Conservation (phyloP, 2,329 filamentous ascomycete genomes). For the Calonectria montana region DNA sequence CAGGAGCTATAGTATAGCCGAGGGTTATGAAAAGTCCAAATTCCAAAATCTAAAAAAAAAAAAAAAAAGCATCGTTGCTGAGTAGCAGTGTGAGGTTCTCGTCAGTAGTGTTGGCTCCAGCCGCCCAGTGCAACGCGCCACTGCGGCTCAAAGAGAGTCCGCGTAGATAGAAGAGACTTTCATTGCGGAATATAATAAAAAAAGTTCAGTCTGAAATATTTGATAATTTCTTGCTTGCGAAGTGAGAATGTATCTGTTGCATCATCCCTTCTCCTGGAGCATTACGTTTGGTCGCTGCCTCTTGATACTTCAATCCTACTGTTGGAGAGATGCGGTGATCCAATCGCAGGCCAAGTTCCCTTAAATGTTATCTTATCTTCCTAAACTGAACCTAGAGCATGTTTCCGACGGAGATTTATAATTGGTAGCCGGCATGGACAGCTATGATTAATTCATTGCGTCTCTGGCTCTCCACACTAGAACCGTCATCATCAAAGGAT, state of each 20-base stretch:
- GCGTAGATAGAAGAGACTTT: conserved; percentile 1
- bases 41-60: too few species aligned
- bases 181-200: not conserved
- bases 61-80: not conserved
- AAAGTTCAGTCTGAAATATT: not conserved
- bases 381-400: not conserved
- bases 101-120: not conserved
- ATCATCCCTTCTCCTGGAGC: not conserved
- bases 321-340: not conserved
- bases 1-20: conserved; percentile 4
- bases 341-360: not conserved
- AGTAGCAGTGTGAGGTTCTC: not conserved
- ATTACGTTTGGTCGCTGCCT: not conserved
- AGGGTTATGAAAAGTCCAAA: conserved; percentile 4
- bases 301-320: not conserved
- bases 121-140: not conserved
- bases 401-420: not conserved
- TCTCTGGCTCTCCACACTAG: not conserved
- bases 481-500: too few species aligned
- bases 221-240: not conserved
- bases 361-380: not conserved
- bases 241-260: not conserved
- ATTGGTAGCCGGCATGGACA: not conserved
- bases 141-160: not conserved
- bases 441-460: not conserved